Base-by-base conservation (phyloP, 345 rosid species). In the Eutrema yunnanense region DNA sequence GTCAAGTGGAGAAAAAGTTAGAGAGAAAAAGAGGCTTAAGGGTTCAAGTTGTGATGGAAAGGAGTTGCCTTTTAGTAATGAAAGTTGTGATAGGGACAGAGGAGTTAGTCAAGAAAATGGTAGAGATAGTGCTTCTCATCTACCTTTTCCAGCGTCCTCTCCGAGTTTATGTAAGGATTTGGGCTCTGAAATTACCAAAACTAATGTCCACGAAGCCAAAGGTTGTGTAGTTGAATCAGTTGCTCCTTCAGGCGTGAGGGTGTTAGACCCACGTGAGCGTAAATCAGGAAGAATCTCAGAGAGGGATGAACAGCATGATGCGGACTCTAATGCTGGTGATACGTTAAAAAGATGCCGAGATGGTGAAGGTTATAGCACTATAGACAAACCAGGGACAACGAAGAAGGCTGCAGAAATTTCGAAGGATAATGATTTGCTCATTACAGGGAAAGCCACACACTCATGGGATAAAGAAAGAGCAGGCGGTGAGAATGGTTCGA, bases 131-230 rank as follows among this genome's bases (percentile, higher is more conserved):
- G 67, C 62, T 63, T 70, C 71, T 14, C 62, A 70, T 63, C 46
- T 30, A 47, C 47, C 82, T 73, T 72, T 74, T 64, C 73, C 73
- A 55, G 84, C 85, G 9, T 87, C 90, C 65, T 82, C 92, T 34
- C 84, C 92, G 6, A 87, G 89, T 82, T 86, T 87, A 53, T 95
- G 88, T 33, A 92, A 92, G 81, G 84, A 84, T 80, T 86, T 88
- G 80, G 85, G 85, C 57, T 81, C 82, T 52, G 80, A 62, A 12
- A 81, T 67, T 64, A 68, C 34, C 53, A 81, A 67, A 78, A 70
- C 55, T 57, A 64, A 66, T 70, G 49, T 64, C 48, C 73, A 76
- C 27, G 84, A 80, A 69, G 67, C 67, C 54, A 86, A 73, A 76
- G 73, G 79, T 47, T 86, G 86, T 13, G 85, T 89, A 13, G 83